phyloP scores from a whole-genome alignment of 345 rosid genomes.

The Syzygium aqueum region DNA sequence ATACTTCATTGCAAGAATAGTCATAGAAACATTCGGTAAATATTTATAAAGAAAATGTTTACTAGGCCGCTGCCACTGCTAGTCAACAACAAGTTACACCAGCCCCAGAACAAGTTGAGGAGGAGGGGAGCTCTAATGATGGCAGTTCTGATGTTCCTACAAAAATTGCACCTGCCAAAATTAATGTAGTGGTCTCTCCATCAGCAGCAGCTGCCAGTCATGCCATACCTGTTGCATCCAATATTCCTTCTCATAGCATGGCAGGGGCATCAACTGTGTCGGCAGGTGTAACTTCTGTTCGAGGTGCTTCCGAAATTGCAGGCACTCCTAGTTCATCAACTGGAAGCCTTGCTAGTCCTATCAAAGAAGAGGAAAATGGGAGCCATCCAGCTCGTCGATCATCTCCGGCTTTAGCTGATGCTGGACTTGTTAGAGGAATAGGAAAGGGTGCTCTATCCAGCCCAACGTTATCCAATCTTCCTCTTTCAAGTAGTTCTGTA shows the following conservation, averaged over 20 bases:
- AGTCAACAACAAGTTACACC: conserved; percentile 39
- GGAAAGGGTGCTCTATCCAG: conserved; percentile 52
- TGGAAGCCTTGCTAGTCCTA: conserved; percentile 25
- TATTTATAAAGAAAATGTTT: not conserved
- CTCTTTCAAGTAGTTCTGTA: conserved; percentile 35
- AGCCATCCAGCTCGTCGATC: conserved; percentile 54
- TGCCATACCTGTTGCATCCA: conserved; percentile 39
- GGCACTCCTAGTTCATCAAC: conserved; percentile 55
- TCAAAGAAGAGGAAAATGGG: conserved; percentile 74
- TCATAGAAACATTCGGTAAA: not conserved
- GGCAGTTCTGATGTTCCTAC: conserved; percentile 49
- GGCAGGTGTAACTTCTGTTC: conserved; percentile 39
- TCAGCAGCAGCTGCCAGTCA: conserved; percentile 55
- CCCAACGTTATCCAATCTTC: conserved; percentile 53
- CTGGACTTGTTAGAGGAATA: conserved; percentile 49
- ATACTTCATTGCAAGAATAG: not conserved
- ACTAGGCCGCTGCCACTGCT: conserved; percentile 40
- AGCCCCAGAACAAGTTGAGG: conserved; percentile 63
- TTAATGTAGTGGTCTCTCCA: conserved; percentile 41
- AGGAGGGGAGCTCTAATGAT: conserved; percentile 61
- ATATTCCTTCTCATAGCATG: conserved; percentile 39
- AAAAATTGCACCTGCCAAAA: conserved; percentile 60
- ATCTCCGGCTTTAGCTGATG: conserved; percentile 63
- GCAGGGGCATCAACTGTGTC: conserved; percentile 27
- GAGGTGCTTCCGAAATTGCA: conserved; percentile 45